These are phyloP conservation scores for Candolleomyces aberdarensis DNA, from an alignment of 768 basidiomycete genomes.

Conservation along the genomic window DNA sequence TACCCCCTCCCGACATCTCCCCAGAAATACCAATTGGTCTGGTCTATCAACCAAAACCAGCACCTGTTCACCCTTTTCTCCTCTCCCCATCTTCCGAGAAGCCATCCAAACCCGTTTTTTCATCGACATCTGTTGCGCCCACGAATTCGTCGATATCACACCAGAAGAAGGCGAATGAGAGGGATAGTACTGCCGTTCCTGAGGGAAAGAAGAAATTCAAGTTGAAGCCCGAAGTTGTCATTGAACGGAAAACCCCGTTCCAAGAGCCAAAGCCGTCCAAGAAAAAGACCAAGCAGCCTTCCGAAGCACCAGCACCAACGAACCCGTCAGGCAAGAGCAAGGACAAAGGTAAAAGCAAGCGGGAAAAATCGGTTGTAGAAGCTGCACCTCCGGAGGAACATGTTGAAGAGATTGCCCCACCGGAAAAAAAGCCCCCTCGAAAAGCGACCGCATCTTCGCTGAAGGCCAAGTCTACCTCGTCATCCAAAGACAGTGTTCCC, in stretches of 20 bases:
- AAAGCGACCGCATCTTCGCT: neutral
- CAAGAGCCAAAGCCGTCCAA: neutral
- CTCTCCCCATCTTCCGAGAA: neutral
- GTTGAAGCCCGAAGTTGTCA: conserved; percentile 14
- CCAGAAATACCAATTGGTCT: neutral
- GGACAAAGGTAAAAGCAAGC: neutral
- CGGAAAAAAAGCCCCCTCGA: neutral
- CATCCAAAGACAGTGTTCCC: neutral
- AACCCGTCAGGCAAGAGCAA: neutral
- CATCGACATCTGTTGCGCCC: neutral
- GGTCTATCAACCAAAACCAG: neutral
- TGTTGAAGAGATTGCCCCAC: neutral
- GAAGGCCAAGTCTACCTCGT: neutral
- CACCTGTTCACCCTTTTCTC: neutral
- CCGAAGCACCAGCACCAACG: neutral
- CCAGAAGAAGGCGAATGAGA: neutral
- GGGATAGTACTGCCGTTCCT: neutral
- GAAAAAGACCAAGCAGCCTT: neutral
- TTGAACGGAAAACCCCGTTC: conserved; percentile 5
- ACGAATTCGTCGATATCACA: neutral
- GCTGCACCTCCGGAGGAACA: neutral
- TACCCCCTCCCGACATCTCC: neutral
- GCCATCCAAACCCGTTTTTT: too few relatives aligned
- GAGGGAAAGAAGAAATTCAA: conserved; percentile 10
- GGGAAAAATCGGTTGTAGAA: neutral